phyloP scores from a whole-genome alignment of 106 monocot genomes.

The Iris macrosiphon region DNA sequence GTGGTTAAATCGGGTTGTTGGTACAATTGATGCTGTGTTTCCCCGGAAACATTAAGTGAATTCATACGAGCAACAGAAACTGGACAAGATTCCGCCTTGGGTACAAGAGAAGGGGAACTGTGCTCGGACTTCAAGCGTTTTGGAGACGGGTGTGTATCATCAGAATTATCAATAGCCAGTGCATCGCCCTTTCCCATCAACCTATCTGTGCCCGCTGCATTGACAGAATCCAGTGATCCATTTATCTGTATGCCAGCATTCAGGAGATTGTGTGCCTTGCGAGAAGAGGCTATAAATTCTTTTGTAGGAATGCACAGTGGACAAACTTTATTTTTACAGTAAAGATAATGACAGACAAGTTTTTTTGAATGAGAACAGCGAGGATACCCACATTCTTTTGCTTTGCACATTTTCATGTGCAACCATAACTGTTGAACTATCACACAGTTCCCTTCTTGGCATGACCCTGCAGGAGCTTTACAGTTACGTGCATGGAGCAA shows the following conservation, averaged over 20 bases:
- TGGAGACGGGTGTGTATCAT: slow-evolving; percentile 31
- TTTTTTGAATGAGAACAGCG: slow-evolving; percentile 47
- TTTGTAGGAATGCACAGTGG: slow-evolving; percentile 71
- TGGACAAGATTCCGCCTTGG: slow-evolving; percentile 38
- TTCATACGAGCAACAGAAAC: slow-evolving; percentile 26
- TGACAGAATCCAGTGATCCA: slow-evolving; percentile 20
- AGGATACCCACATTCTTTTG: slow-evolving; percentile 40
- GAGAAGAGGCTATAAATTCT: slow-evolving; percentile 26
- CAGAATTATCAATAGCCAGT: slow-evolving; percentile 34
- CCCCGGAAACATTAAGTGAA: slow-evolving; percentile 21
- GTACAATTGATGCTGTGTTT: slow-evolving; percentile 10
- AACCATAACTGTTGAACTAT: slow-evolving; percentile 46
- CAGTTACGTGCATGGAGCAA: slow-evolving; percentile 70
- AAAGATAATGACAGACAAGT: slow-evolving; percentile 43
- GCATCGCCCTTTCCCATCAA: slow-evolving; percentile 6
- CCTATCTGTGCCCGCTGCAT: slow-evolving; percentile 21
- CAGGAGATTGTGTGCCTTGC: slow-evolving; percentile 19
- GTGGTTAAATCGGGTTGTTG: slow-evolving; percentile 16
- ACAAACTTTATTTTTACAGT: slow-evolving; percentile 45
- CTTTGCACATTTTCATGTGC: slow-evolving; percentile 64
- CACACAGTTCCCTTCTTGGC: slow-evolving; percentile 50
- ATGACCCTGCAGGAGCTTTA: slow-evolving; percentile 47
- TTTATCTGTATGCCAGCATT: slow-evolving; percentile 27
- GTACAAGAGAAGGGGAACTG: slow-evolving; percentile 15
- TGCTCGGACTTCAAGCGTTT: slow-evolving; percentile 66